Percentiles rank a stretch among this genome's conserved stretches.
Conservation (phyloP, 2,329 filamentous ascomycete genomes). For the Nigrospora oryzae region DNA sequence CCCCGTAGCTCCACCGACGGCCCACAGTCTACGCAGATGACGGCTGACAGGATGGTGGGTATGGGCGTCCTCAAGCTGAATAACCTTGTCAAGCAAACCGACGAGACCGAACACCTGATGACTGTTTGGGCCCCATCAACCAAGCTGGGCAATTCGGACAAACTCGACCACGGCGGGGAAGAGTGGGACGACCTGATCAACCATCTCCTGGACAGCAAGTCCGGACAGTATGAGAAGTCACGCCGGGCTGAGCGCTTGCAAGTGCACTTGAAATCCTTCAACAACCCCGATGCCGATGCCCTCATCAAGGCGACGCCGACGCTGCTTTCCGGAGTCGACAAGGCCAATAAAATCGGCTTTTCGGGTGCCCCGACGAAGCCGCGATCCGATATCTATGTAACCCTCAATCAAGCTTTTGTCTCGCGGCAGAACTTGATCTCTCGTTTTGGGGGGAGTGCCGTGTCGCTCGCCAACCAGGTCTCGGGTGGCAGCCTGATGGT, state of each 20-base stretch:
- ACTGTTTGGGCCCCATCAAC: constrained; percentile 65
- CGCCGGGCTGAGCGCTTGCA: constrained; percentile 68
- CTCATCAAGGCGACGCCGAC: constrained; percentile 86
- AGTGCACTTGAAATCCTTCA: constrained; percentile 71
- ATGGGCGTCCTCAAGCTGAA: constrained; percentile 73
- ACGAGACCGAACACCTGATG: constrained; percentile 68
- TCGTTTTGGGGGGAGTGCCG: constrained; percentile 63
- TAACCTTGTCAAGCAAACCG: constrained; percentile 59
- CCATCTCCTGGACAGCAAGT: constrained; percentile 64
- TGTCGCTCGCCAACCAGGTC: constrained; percentile 53
- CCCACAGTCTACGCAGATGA: constrained; percentile 28
- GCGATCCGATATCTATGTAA: constrained; percentile 92
- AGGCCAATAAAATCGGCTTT: constrained; percentile 87
- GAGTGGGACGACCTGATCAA: constrained; percentile 68
- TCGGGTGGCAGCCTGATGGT: constrained; percentile 73
- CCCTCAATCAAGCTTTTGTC: constrained; percentile 70
- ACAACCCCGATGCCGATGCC: constrained; percentile 65
- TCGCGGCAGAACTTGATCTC: constrained; percentile 66
- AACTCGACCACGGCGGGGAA: constrained; percentile 43
- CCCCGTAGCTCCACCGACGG: constrained; percentile 27
- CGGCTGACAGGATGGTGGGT: constrained; percentile 61
- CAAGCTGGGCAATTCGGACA: constrained; percentile 40
- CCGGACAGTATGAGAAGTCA: constrained; percentile 68
- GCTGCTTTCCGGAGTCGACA: constrained; percentile 68
- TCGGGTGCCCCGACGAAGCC: constrained; percentile 82